phyloP scores from a whole-genome alignment of 192 early-diverging fungal genomes.

The Entomortierella beljakovae region DNA sequence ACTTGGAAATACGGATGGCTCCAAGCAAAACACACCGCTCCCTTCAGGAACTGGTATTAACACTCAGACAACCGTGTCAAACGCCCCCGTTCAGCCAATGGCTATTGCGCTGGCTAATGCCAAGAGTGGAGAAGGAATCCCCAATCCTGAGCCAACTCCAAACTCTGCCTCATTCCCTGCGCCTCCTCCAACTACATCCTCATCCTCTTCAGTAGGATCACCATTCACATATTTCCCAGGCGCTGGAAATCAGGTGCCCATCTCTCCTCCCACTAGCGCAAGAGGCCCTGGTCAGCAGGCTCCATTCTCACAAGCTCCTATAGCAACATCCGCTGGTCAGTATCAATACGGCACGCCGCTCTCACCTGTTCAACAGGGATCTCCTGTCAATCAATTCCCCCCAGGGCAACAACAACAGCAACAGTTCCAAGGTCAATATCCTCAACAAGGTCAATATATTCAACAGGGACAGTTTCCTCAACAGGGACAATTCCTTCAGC shows the following conservation, averaged over 20 bases:
- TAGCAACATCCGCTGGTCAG: background rate
- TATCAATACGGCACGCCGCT: background rate
- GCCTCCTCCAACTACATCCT: slow-evolving; percentile 22
- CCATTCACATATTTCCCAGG: slow-evolving; percentile 43
- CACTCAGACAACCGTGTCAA: background rate
- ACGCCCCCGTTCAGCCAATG: slow-evolving; percentile 17
- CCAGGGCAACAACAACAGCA: slow-evolving; percentile 19
- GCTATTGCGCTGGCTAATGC: slow-evolving; percentile 7
- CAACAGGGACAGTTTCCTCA: slow-evolving; percentile 1
- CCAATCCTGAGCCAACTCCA: background rate
- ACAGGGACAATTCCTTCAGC: background rate
- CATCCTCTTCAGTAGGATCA: background rate
- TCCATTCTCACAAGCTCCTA: background rate
- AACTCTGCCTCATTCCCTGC: slow-evolving; percentile 18
- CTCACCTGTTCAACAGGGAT: slow-evolving; percentile 9
- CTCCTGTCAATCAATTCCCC: slow-evolving; percentile 21
- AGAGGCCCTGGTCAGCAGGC: slow-evolving; percentile 17
- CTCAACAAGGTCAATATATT: background rate
- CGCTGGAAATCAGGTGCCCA: slow-evolving; percentile 43
- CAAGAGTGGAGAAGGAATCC: background rate
- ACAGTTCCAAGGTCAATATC: slow-evolving; percentile 10
- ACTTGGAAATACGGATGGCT: background rate
- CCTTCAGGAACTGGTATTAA: slow-evolving; percentile 7
- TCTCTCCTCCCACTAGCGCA: slow-evolving; percentile 43
- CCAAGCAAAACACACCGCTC: slow-evolving; percentile 3